Percentiles rank a stretch among this genome's conserved stretches.
phyloP scores from a whole-genome alignment of 2,329 filamentous ascomycete species.

The Fulvia fulva region DNA sequence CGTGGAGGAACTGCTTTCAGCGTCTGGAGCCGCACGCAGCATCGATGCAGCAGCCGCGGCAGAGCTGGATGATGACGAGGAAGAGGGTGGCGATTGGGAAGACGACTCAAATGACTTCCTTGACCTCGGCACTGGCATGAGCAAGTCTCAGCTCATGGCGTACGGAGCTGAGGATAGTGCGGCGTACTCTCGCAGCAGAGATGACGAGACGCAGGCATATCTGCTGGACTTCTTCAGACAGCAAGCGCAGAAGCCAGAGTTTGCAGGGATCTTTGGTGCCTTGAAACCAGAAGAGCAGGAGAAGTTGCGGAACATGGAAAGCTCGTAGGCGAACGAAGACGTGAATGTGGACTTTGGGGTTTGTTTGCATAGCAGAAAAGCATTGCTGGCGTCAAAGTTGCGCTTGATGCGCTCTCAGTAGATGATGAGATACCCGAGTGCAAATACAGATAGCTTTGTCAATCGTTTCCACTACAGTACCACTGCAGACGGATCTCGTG shows the following conservation, averaged over 20 bases:
- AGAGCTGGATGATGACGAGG: conserved; percentile 61
- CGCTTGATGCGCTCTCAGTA: background rate
- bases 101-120: conserved; percentile 70
- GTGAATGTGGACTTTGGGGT: background rate
- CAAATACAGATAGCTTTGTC: conserved; percentile 1
- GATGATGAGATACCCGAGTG: conserved; percentile 1
- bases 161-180: conserved; percentile 56
- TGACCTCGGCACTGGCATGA: conserved; percentile 61
- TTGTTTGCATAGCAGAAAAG: conserved; percentile 1
- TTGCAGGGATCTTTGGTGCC: conserved; percentile 52
- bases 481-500: background rate
- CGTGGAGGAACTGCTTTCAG: conserved; percentile 82
- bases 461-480: background rate
- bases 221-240: conserved; percentile 74
- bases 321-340: background rate
- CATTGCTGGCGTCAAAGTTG: background rate
- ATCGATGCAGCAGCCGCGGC: conserved; percentile 59
- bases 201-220: conserved; percentile 87
- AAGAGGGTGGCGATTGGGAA: conserved; percentile 74
- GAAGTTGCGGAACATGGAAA: conserved; percentile 43
- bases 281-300: conserved; percentile 53
- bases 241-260: conserved; percentile 51
- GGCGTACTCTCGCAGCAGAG: conserved; percentile 58
- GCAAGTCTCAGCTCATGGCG: conserved; percentile 71
- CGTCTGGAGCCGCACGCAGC: conserved; percentile 53